Percentiles rank a stretch among this genome's conserved stretches.
phyloP scores from a whole-genome alignment of 106 monocot species.

The Phalaenopsis aphrodite region DNA sequence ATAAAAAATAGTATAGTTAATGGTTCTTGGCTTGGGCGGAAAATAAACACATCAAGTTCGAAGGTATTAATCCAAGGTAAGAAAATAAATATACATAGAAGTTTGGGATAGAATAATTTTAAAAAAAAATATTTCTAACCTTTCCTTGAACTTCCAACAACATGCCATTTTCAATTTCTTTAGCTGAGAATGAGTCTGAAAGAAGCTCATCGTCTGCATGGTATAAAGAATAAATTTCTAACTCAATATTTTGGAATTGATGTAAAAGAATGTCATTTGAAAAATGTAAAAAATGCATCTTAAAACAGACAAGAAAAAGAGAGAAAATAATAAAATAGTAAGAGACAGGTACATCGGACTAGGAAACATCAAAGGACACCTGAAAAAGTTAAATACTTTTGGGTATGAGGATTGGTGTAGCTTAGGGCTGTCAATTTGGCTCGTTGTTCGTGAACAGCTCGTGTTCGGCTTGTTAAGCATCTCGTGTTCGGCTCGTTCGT shows the following conservation, averaged over 20 bases:
- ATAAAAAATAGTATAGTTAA: not conserved
- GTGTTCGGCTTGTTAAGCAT: too few species aligned
- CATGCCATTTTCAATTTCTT: slow-evolving; percentile 73
- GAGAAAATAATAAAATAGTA: not conserved
- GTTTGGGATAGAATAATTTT: not conserved
- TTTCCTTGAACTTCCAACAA: slow-evolving; percentile 91
- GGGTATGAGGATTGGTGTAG: too few species aligned
- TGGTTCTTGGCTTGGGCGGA: not conserved
- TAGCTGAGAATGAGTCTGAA: slow-evolving; percentile 75
- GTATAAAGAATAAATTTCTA: not conserved
- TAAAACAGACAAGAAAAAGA: not conserved
- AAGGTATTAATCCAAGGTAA: not conserved
- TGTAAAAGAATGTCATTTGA: not conserved
- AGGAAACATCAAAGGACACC: not conserved
- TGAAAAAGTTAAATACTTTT: not conserved
- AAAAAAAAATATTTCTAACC: slow-evolving; percentile 25
- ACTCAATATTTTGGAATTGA: not conserved
- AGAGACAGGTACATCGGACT: not conserved
- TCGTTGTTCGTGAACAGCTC: too few species aligned
- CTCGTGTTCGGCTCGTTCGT: too few species aligned
- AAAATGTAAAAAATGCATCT: not conserved
- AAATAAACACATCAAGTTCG: not conserved
- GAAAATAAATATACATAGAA: not conserved
- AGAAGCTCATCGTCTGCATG: slow-evolving; percentile 74
- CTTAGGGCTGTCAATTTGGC: too few species aligned